A percentile compares a stretch with the other conserved stretches of the same genome.
Evolutionary conservation across 176 grass and related monocot genomes (phyloP).

Genomic region (Oryza rufipogon): DNA sequence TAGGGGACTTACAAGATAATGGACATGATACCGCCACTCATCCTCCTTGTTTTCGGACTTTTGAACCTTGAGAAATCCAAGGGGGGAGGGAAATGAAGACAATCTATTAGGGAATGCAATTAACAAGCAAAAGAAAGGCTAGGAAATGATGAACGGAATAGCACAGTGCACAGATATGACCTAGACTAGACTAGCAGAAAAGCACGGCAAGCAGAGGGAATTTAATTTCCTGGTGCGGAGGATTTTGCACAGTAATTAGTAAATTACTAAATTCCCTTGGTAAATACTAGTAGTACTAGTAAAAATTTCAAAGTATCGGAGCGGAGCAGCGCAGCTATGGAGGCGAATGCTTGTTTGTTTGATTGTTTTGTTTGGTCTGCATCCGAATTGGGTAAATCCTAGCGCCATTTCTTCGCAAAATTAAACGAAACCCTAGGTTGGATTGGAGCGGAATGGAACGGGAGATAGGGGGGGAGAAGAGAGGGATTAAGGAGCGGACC

Average conservation of each 20-base stretch:
- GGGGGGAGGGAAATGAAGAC: conserved; percentile 2
- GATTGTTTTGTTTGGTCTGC: background rate
- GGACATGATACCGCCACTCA: conserved; percentile 87
- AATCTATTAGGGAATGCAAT: conserved; percentile 32
- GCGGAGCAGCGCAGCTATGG: too few relatives aligned
- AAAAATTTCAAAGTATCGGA: too few relatives aligned
- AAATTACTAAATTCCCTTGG: too few relatives aligned
- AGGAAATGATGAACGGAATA: background rate
- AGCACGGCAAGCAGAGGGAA: background rate
- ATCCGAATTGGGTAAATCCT: too few relatives aligned
- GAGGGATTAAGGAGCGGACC: conserved; percentile 26
- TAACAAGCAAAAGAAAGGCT: background rate
- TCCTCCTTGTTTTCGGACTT: conserved; percentile 66
- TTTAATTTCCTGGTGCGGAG: too few relatives aligned
- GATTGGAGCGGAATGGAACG: background rate
- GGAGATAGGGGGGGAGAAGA: too few relatives aligned
- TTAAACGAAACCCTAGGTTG: conserved; percentile 4
- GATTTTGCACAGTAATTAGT: too few relatives aligned
- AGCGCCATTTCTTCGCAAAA: too few relatives aligned
- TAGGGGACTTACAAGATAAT: conserved; percentile 76
- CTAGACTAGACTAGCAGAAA: background rate
- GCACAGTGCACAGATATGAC: background rate
- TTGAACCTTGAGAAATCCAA: conserved; percentile 67
- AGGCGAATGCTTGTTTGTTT: background rate
- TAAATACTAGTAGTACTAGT: too few relatives aligned